A percentile compares a stretch with the other conserved stretches of the same genome.
phyloP scores from a whole-genome alignment of 1,284 basidiomycete species.

The Malassezia sympodialis region DNA sequence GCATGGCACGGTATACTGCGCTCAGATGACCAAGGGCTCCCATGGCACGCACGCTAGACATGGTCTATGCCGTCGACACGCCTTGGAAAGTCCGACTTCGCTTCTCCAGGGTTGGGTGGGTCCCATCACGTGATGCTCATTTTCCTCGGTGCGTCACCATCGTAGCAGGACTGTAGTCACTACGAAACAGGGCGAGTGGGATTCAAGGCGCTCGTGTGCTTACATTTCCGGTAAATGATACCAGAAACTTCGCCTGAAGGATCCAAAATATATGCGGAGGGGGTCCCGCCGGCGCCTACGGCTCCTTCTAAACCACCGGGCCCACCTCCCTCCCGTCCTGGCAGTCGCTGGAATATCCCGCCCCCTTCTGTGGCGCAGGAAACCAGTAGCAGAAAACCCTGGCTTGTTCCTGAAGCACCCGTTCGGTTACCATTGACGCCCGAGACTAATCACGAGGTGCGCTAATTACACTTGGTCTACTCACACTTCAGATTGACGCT shows the following conservation, averaged over 20 bases:
- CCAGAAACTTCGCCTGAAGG: not conserved
- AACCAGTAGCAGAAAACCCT: not conserved
- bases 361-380: not conserved
- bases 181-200: too few species aligned
- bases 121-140: not conserved
- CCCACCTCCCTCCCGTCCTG: not conserved
- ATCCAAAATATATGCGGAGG: not conserved
- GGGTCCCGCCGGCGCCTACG: not conserved
- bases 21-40: not conserved
- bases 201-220: not conserved
- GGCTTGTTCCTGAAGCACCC: not conserved
- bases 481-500: not conserved
- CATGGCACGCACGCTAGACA: not conserved
- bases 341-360: constrained; percentile 1
- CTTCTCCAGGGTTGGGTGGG: not conserved
- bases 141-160: not conserved
- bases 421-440: not conserved
- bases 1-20: not conserved
- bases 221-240: not conserved
- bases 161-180: not conserved
- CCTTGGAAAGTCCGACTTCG: not conserved
- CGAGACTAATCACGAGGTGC: constrained; percentile 8
- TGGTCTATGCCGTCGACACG: not conserved
- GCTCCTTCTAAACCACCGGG: not conserved
- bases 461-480: not conserved